These are phyloP conservation scores for Paramecium tetraurelia DNA, from an alignment of 73 alveolate species.

Conservation along the genomic window DNA sequence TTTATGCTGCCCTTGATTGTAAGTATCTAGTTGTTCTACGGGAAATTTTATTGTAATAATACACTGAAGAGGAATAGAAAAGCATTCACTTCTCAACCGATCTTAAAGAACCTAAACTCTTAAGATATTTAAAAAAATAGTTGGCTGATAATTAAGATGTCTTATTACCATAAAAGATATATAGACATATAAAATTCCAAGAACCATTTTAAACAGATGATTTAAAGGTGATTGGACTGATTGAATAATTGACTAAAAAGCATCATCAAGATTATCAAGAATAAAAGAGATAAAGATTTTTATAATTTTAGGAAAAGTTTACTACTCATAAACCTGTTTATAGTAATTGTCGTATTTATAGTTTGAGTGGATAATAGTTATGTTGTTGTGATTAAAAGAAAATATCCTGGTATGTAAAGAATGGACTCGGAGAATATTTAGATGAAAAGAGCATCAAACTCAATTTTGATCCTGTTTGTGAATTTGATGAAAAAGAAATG, in stretches of 20 bases:
- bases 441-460: slow-evolving; percentile 21
- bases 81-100: background rate
- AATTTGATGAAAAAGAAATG: slow-evolving; percentile 51
- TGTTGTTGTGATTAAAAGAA: slow-evolving; percentile 58
- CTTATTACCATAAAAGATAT: background rate
- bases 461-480: slow-evolving; percentile 43
- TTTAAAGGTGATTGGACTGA: background rate
- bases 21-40: background rate
- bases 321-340: slow-evolving; percentile 39
- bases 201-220: background rate
- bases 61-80: background rate
- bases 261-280: background rate
- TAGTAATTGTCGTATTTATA: slow-evolving; percentile 44
- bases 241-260: background rate
- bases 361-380: background rate
- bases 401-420: slow-evolving; percentile 40
- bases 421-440: slow-evolving; percentile 37
- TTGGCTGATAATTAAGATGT: background rate
- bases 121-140: background rate
- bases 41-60: background rate
- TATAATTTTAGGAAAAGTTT: slow-evolving; percentile 39
- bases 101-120: background rate
- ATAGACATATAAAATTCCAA: background rate
- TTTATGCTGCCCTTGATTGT: slow-evolving; percentile 54
- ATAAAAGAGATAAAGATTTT: slow-evolving; percentile 6